These are phyloP conservation scores for Coccomyxa subellipsoidea DNA, from an alignment of 163 green algal species.

Conservation along the genomic window DNA sequence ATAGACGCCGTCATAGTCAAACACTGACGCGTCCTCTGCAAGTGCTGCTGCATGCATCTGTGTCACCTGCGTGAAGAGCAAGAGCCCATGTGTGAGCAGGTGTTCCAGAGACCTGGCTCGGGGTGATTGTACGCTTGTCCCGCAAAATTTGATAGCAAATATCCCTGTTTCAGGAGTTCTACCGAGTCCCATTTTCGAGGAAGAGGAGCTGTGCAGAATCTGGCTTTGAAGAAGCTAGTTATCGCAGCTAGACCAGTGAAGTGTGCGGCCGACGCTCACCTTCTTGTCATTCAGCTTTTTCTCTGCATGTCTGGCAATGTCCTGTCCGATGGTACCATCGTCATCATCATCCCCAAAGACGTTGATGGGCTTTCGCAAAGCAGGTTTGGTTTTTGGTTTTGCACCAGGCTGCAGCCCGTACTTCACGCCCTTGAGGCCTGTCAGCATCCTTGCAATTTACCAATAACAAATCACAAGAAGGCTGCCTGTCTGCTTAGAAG, in stretches of 20 bases:
- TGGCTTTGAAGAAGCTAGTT: neutral
- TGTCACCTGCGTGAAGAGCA: conserved; percentile 59
- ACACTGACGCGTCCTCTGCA: conserved; percentile 82
- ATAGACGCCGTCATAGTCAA: conserved; percentile 94
- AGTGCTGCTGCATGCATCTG: conserved; percentile 79
- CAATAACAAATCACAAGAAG: neutral
- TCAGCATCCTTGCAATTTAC: conserved; percentile 34
- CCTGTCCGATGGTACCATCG: conserved; percentile 50
- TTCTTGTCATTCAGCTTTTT: conserved; percentile 70
- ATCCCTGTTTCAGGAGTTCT: no score
- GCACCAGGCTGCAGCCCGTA: conserved; percentile 62
- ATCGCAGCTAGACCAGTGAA: neutral
- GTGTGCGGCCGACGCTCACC: conserved; percentile 28
- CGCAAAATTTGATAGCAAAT: neutral
- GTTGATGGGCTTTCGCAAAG: conserved; percentile 14
- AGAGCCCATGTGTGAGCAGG: neutral
- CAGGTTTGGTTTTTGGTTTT: conserved; percentile 16
- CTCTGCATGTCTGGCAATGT: conserved; percentile 63
- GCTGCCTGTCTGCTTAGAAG: no score
- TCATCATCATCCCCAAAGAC: conserved; percentile 66
- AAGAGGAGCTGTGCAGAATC: no score
- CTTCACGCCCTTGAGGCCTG: conserved; percentile 73
- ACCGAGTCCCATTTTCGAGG: no score
- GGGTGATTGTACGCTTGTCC: neutral
- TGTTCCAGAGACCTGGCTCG: neutral